Base-by-base conservation (phyloP, 164 flowering plant species). In the Tetracentron sinense region DNA sequence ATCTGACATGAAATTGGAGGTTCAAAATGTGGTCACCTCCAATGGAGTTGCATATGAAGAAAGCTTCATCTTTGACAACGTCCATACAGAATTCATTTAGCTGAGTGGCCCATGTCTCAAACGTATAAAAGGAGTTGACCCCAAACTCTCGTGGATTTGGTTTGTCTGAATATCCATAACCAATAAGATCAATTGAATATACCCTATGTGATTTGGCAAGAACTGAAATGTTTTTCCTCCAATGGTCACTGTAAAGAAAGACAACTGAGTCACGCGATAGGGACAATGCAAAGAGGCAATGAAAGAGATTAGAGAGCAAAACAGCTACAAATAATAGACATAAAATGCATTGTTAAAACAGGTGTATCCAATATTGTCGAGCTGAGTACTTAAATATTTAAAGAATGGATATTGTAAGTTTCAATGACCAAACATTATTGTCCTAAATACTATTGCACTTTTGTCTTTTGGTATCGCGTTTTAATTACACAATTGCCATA, bases 131-230 rank as follows among this genome's bases (percentile, higher is more conserved):
- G 30, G 74, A 53, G n/a, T 67, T 60, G 47, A n/a, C 75, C 63
- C 72, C 82, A 74, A 92, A 80, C n/a, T 81, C 81, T 60, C 81
- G 78, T 56, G 97, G 97, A 75, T 88, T 84, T 56, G 98, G 98
- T 72, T 93, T 93, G 80, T 84, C 94, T 3, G 98, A 90, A 78
- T 88, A 88, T 65, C 98, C 98, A 72, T 93, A 93, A 62, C 98
- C 98, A 78, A n/a, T n/a, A 50, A 92, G 93, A 80, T 92, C 98
- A 70, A 93, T 83, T 35, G 97, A 69, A 63, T 78, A 93, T 30
- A 90, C 97, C 79, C 88, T 81, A 62, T 85, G 85, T 23, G 80
- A 80, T 65, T 74, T 78, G 64, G 85, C 89, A 63, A 93, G 90
- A 72, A 83, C 76, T 26, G 96, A 78, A 46, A 85, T 71, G 54